Evolutionary conservation across 1,284 basidiomycete genomes (phyloP), one percentile per base, ranked within the genome.

Genomic region (Rhizopogon hawkerae): DNA sequence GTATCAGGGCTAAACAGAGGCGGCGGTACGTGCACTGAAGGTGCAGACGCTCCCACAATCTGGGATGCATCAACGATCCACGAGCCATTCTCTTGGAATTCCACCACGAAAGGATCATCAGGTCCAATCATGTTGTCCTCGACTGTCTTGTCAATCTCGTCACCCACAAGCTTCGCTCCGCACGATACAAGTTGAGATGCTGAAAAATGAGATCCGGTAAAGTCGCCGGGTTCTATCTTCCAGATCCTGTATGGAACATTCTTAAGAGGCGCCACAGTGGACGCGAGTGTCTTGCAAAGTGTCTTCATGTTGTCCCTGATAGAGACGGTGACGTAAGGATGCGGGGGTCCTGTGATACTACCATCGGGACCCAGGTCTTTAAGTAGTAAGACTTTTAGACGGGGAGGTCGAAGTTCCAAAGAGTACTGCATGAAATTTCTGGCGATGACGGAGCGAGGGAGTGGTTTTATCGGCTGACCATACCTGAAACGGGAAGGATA

Each of bases 331-430:
- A 79, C 58, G 50, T 64, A 67, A 38, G 47, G 48, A 52, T 64
- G 65, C 4, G 64, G 54, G 33, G 57, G 57, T 34, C 56, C 52
- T 11, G 58, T 52, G 49, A 57, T 55, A 18, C 57, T 55, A 3
- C 57, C 56, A 38, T 61, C 59, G 33, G 57, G 52, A 48, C 55
- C 54, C 4, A 56, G 58, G 43, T 63, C 60, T 29, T 66, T 60
- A 26, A 82, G 69, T 29, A 71, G 65, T 60, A 85, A 77, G 24
- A 84, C 76, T 52, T 75, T 77, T 60, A 94, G 73, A 33, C 72
- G 70, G 1, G 85, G 83, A 13, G 92, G 92, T 48, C 79, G 77
- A 45, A 95, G 75, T 66, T 97, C 92, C 52, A 97, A 70, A n/a
- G 71, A 68, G 16, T 73, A 68, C 51, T 76, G 71, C 56, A 77